Evolutionary conservation across 1,284 basidiomycete genomes (phyloP).

Genomic region (Ceratobasidium sp.): DNA sequence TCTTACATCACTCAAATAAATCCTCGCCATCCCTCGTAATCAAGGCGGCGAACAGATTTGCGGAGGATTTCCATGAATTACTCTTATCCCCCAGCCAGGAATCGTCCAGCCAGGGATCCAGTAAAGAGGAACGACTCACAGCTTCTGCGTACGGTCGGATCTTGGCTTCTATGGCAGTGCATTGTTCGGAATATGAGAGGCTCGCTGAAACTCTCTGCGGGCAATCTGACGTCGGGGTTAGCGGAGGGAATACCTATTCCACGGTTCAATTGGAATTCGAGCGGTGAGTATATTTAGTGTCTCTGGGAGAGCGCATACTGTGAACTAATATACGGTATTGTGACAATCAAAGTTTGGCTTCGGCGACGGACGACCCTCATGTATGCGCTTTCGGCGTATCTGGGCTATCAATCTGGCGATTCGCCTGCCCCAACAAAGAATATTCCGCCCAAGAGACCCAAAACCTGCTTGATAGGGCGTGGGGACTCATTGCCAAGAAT

Average conservation of each 20-base stretch:
- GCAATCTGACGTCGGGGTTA: not conserved
- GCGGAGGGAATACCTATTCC: not conserved
- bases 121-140: not conserved
- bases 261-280: not conserved
- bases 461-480: not conserved
- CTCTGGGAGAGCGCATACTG: not conserved
- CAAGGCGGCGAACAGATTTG: not conserved
- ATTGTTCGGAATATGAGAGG: not conserved
- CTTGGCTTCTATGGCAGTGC: slow-evolving; percentile 13
- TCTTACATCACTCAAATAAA: not conserved
- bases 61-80: not conserved
- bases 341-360: not conserved
- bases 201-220: not conserved
- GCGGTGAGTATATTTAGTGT: not conserved
- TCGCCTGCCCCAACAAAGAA: not conserved
- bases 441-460: not conserved
- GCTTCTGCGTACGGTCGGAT: slow-evolving; percentile 18
- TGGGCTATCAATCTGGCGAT: not conserved
- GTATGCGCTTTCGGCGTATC: slow-evolving; percentile 7
- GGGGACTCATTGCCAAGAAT: not conserved
- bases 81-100: not conserved
- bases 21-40: not conserved
- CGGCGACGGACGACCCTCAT: not conserved
- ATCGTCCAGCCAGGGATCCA: too few species aligned
- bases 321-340: not conserved